These are phyloP conservation scores for Euphrasia arctica DNA, from an alignment of 305 asterid species.

Conservation along the genomic window DNA sequence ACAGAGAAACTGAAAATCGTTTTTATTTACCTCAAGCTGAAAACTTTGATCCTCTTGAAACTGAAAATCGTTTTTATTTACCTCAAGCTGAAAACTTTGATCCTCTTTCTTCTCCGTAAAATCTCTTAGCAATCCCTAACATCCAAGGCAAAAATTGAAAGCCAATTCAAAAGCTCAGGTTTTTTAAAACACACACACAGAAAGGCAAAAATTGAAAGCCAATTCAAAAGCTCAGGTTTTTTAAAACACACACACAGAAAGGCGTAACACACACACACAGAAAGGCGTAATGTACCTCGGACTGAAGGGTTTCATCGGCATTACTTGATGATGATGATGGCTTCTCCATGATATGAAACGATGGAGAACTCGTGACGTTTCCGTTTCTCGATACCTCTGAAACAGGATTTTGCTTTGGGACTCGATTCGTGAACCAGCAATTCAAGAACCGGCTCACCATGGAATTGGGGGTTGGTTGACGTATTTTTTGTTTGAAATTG, in stretches of 20 bases:
- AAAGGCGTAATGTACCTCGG: neutral
- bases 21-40: neutral
- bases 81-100: neutral
- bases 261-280: neutral
- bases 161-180: neutral
- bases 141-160: neutral
- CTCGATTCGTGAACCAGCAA: conserved; percentile 29
- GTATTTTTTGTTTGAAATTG: neutral
- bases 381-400: conserved; percentile 26
- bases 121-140: neutral
- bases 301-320: neutral
- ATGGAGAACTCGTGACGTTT: neutral
- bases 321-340: neutral
- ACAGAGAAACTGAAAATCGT: neutral
- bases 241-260: neutral
- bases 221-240: neutral
- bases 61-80: neutral
- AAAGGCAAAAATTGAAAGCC: neutral
- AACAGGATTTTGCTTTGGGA: conserved; percentile 25
- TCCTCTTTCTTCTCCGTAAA: neutral
- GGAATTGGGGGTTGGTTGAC: neutral
- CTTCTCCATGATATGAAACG: neutral
- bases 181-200: neutral
- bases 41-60: neutral
- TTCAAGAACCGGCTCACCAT: conserved; percentile 33